A percentile compares a stretch with the other conserved stretches of the same genome.
Evolutionary conservation across 164 flowering plant genomes (phyloP).

Genomic region (Echeveria elegans): DNA sequence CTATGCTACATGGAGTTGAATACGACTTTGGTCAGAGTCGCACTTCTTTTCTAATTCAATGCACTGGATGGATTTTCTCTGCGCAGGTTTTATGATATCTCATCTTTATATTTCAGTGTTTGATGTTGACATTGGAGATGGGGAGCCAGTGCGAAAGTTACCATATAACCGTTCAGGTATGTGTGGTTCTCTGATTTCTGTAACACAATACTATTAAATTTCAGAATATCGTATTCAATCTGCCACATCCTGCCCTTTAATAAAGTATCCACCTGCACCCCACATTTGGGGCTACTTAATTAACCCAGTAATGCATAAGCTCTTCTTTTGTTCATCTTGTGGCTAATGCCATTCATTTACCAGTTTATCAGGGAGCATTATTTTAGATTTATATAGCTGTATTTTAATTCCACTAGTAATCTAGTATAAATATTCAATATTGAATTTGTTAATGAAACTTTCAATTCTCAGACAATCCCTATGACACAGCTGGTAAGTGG

Average conservation of each 20-base stretch:
- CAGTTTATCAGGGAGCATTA: neutral
- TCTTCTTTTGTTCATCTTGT: neutral
- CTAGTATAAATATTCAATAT: neutral
- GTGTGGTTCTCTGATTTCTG: neutral
- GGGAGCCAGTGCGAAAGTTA: conserved; percentile 43
- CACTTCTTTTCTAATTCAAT: neutral
- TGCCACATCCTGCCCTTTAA: neutral
- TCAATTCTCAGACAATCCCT: conserved; percentile 65
- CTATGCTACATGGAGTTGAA: conserved; percentile 56
- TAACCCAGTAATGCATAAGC: neutral
- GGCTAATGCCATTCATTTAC: neutral
- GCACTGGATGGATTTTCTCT: neutral
- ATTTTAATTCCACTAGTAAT: too few relatives aligned
- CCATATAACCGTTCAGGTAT: conserved; percentile 91
- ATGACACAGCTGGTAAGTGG: conserved; percentile 88
- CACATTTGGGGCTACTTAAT: neutral
- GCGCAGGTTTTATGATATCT: neutral
- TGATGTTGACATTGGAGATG: conserved; percentile 58
- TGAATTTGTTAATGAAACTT: neutral
- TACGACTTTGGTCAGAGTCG: conserved; percentile 74
- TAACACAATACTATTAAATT: neutral
- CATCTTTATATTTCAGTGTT: conserved; percentile 42
- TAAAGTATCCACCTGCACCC: neutral
- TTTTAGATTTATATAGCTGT: neutral
- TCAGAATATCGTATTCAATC: neutral